Conservation (phyloP, 352 stramenopile species). For the Pythium aristosporum region DNA sequence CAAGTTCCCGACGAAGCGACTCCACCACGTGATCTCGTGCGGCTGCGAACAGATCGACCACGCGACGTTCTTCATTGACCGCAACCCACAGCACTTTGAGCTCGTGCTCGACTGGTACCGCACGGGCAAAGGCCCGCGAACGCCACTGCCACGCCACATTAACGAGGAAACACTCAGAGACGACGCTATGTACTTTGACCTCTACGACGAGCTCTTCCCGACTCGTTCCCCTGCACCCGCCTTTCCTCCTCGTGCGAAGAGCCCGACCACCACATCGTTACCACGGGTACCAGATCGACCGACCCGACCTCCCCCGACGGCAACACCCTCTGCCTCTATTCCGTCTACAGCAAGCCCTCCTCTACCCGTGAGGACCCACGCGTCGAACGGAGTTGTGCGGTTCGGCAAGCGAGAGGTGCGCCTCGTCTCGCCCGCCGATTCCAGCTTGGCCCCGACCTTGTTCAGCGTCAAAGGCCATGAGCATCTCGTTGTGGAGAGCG, state of each 20-base stretch:
- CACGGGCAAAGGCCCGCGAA: conserved; percentile 40
- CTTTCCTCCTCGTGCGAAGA: background rate
- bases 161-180: conserved; percentile 47
- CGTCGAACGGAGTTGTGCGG: conserved; percentile 1
- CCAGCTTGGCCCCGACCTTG: background rate
- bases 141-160: conserved; percentile 33
- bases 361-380: conserved; percentile 11
- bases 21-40: conserved; percentile 61
- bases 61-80: conserved; percentile 68
- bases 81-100: conserved; percentile 70
- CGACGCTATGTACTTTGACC: conserved; percentile 69
- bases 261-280: background rate
- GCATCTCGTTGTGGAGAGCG: conserved; percentile 54
- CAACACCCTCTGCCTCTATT: background rate
- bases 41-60: conserved; percentile 44
- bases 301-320: background rate
- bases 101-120: conserved; percentile 79
- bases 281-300: conserved; percentile 15
- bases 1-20: conserved; percentile 57
- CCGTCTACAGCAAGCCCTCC: conserved; percentile 2
- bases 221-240: background rate
- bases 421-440: conserved; percentile 16
- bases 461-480: conserved; percentile 48
- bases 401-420: conserved; percentile 45
- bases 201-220: conserved; percentile 59